Evolutionary conservation across 1,284 basidiomycete genomes (phyloP).

Genomic region (Ganoderma lucidum): DNA sequence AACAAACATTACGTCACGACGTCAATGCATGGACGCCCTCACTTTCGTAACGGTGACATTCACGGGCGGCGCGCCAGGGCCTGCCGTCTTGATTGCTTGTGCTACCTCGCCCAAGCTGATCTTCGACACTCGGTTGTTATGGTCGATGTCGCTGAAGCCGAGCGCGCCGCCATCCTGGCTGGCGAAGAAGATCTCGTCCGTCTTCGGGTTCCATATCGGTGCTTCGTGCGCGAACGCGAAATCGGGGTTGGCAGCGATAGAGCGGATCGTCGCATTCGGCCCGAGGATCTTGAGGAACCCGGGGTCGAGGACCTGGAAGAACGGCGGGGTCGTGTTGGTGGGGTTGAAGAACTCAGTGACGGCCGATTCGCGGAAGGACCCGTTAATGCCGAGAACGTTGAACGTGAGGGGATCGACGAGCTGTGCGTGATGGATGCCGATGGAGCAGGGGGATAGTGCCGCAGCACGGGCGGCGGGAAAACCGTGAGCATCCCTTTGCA

Average conservation of each 20-base stretch:
- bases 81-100: conserved; percentile 39
- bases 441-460: background rate
- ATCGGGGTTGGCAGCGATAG: conserved; percentile 63
- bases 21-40: conserved; percentile 50
- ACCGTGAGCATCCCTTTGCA: conserved; percentile 10
- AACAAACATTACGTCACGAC: conserved; percentile 59
- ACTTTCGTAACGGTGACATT: conserved; percentile 66
- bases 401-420: conserved; percentile 41
- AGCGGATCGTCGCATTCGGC: conserved; percentile 58
- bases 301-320: conserved; percentile 75
- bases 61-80: conserved; percentile 45
- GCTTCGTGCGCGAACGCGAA: conserved; percentile 82
- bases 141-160: conserved; percentile 52
- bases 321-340: conserved; percentile 55
- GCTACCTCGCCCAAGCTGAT: conserved; percentile 48
- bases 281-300: conserved; percentile 71
- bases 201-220: conserved; percentile 65
- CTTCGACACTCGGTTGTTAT: conserved; percentile 52
- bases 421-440: conserved; percentile 29
- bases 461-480: conserved; percentile 1
- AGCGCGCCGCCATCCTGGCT: conserved; percentile 55
- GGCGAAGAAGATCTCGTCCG: conserved; percentile 64
- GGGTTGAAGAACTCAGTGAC: conserved; percentile 47
- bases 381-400: conserved; percentile 42
- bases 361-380: conserved; percentile 40